Evolutionary conservation across 140 eudicot species (phyloP).

Genomic region (Artemisia princeps): DNA sequence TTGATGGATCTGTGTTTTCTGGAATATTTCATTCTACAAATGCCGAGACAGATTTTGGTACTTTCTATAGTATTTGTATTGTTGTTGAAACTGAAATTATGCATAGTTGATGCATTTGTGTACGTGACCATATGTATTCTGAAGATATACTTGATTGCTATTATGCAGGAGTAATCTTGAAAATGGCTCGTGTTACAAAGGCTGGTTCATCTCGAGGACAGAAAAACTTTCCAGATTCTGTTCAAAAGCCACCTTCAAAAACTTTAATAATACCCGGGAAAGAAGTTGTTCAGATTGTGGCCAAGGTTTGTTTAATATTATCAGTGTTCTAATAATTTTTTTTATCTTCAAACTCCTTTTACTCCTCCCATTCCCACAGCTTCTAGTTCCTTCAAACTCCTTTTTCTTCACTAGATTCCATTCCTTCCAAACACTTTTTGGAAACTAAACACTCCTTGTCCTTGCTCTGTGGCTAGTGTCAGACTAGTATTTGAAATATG

Average conservation of each 20-base stretch:
- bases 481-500: neutral
- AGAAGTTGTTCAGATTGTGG: conserved; percentile 84
- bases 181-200: conserved; percentile 74
- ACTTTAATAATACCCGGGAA: conserved; percentile 65
- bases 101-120: conserved; percentile 15
- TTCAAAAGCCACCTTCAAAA: conserved; percentile 57
- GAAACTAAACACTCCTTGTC: too few relatives aligned
- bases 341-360: too few relatives aligned
- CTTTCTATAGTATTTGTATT: conserved; percentile 19
- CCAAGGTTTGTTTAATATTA: conserved; percentile 50
- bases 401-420: neutral
- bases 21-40: conserved; percentile 82
- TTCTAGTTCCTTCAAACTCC: neutral
- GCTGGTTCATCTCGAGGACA: conserved; percentile 54
- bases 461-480: conserved; percentile 2
- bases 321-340: neutral
- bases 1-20: conserved; percentile 72
- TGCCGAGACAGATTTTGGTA: conserved; percentile 89
- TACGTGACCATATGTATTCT: conserved; percentile 5
- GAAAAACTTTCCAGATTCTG: conserved; percentile 38
- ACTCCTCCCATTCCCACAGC: too few relatives aligned
- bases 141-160: conserved; percentile 14
- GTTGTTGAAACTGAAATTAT: conserved; percentile 6
- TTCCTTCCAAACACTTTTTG: neutral
- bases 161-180: conserved; percentile 67